These are phyloP conservation scores for Remersonia thermophila DNA, from an alignment of 2,329 filamentous ascomycete genomes.

Conservation along the genomic window DNA sequence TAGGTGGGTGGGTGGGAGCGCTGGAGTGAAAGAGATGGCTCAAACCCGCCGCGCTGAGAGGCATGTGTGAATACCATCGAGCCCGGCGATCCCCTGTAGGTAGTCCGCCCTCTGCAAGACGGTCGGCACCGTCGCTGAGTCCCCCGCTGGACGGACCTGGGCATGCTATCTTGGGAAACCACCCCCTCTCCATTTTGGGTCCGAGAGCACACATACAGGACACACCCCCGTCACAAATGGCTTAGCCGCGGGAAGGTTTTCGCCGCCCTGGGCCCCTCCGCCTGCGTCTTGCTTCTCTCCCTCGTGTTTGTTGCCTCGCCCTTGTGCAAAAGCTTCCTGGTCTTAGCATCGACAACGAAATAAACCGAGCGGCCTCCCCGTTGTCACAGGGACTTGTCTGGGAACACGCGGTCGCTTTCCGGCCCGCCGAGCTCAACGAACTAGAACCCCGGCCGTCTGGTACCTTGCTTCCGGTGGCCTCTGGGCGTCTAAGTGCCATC, in stretches of 20 bases:
- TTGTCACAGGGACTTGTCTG: constrained; percentile 10
- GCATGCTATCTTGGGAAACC: constrained; percentile 9
- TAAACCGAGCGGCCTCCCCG: not conserved
- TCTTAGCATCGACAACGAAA: too few relatives aligned
- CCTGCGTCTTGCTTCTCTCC: constrained; percentile 2
- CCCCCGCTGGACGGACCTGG: constrained; percentile 4
- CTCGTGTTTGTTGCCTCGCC: too few relatives aligned
- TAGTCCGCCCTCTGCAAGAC: constrained; percentile 9
- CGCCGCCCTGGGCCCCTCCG: not conserved
- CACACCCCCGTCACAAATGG: not conserved
- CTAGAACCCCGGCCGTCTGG: constrained; percentile 4
- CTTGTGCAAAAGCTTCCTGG: too few relatives aligned
- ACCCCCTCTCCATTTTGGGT: constrained; percentile 4
- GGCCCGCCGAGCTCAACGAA: constrained; percentile 12
- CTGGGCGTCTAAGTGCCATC: constrained; percentile 34
- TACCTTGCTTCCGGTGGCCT: constrained; percentile 18
- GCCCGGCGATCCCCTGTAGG: too few relatives aligned
- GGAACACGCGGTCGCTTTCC: constrained; percentile 14
- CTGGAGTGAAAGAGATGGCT: too few relatives aligned
- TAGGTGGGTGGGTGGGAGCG: too few relatives aligned
- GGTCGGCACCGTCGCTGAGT: constrained; percentile 10
- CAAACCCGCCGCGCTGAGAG: too few relatives aligned
- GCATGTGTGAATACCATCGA: too few relatives aligned
- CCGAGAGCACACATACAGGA: too few relatives aligned
- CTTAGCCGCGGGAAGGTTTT: constrained; percentile 1